Percentiles rank a stretch among this genome's conserved stretches.
Evolutionary conservation across 768 basidiomycete genomes (phyloP).

Genomic region (Rhizopogon rudus): DNA sequence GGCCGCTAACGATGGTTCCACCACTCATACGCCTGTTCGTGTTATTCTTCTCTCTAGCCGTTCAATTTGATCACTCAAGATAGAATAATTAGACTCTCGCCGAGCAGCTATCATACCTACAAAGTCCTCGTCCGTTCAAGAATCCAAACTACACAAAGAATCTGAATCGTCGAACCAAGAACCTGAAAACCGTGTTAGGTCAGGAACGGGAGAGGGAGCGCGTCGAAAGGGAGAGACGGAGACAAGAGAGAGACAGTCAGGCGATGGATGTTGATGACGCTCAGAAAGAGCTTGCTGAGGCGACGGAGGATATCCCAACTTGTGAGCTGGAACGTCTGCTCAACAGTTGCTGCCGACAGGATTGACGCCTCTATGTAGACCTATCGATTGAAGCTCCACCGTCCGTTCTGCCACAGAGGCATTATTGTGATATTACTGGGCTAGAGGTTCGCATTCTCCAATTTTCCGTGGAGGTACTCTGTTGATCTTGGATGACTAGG

Average conservation of each 20-base stretch:
- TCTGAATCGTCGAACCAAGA: slow-evolving; percentile 67
- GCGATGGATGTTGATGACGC: slow-evolving; percentile 54
- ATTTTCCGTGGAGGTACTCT: not conserved
- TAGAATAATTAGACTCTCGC: slow-evolving; percentile 51
- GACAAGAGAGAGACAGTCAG: slow-evolving; percentile 37
- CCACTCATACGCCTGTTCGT: slow-evolving; percentile 18
- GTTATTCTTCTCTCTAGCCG: not conserved
- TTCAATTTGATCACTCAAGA: not conserved
- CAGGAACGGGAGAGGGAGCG: slow-evolving; percentile 78
- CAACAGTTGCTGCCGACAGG: not conserved
- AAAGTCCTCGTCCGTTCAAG: slow-evolving; percentile 73
- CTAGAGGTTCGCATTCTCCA: slow-evolving; percentile 48
- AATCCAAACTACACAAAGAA: slow-evolving; percentile 68
- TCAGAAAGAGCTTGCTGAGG: slow-evolving; percentile 22
- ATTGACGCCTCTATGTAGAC: slow-evolving; percentile 35
- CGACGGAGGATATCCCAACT: slow-evolving; percentile 57
- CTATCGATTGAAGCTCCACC: slow-evolving; percentile 83
- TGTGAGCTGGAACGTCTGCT: slow-evolving; percentile 40
- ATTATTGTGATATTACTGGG: slow-evolving; percentile 85
- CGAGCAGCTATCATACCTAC: slow-evolving; percentile 70
- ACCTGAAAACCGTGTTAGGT: slow-evolving; percentile 70
- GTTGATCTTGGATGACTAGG: slow-evolving; percentile 33
- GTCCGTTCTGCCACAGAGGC: slow-evolving; percentile 67
- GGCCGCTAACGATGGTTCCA: slow-evolving; percentile 2
- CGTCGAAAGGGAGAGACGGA: slow-evolving; percentile 55